Conservation (phyloP, 2,329 filamentous ascomycete genomes). For the Verticillium dahliae region DNA sequence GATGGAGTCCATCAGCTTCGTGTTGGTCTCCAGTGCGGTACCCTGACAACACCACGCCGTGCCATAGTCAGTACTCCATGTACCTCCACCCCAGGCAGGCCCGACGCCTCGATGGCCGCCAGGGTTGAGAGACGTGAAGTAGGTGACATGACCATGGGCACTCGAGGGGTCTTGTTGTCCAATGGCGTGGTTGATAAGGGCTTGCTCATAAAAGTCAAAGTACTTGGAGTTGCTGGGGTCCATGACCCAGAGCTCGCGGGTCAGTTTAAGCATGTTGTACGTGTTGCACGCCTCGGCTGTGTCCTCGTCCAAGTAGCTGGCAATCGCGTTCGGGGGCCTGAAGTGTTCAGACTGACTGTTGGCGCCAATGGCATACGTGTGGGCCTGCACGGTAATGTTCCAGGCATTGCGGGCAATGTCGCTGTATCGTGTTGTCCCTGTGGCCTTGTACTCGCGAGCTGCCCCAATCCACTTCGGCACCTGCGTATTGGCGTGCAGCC, state of each 20-base stretch:
- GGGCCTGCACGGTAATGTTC: constrained; percentile 35
- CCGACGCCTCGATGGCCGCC: constrained; percentile 41
- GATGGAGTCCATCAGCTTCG: constrained; percentile 45
- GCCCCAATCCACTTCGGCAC: constrained; percentile 49
- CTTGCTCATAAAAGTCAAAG: constrained; percentile 47
- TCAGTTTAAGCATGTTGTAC: constrained; percentile 52
- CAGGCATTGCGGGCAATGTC: constrained; percentile 44
- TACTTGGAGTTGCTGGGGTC: constrained; percentile 33
- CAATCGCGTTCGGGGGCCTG: constrained; percentile 36
- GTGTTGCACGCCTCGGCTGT: constrained; percentile 47
- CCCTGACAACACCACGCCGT: constrained; percentile 50
- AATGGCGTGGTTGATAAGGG: constrained; percentile 42
- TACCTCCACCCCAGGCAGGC: constrained; percentile 46
- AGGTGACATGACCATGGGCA: constrained; percentile 42
- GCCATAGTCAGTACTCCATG: constrained; percentile 46
- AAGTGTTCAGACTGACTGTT: constrained; percentile 50
- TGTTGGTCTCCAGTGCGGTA: constrained; percentile 46
- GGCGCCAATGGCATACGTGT: constrained; percentile 46
- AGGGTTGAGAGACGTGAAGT: constrained; percentile 43
- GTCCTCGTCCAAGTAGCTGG: constrained; percentile 33
- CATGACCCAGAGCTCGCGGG: constrained; percentile 40
- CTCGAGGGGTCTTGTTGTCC: constrained; percentile 38
- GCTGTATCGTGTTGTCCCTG: constrained; percentile 34
- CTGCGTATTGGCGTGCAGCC: constrained; percentile 46
- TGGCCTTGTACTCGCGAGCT: constrained; percentile 39